Evolutionary conservation across 2,329 filamentous ascomycete genomes (phyloP), one percentile per base, ranked within the genome.

Genomic region (Cladosporium sp.): DNA sequence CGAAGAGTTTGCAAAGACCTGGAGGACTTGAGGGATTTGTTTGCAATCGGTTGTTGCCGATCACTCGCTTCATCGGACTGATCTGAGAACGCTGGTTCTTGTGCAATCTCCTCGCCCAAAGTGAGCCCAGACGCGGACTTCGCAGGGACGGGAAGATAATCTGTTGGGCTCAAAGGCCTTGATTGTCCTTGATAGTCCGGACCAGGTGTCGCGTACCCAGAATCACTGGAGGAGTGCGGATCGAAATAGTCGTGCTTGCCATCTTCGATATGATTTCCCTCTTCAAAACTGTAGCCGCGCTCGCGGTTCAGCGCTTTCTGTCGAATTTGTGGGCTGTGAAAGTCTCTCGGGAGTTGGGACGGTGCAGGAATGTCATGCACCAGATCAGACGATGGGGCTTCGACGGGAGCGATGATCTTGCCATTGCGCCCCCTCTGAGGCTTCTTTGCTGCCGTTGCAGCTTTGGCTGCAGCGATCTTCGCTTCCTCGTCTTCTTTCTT

Each of bases 151-250:
- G 60, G 13, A 3, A 48, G 44, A n/a, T 34, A 32, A 3, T 20
- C 45, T 35, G 62, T 58, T 54, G 65, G 61, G 48, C 66, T 68
- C 5, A 64, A 60, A 4, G 58, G 59, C 25, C 65, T 63, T 24
- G 67, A 69, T 37, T 63, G 62, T 17, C 56, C 47, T 3, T 55
- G 59, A 35, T 62, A 63, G 1, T 35, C 32, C 4, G 61, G 53
- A 13, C 53, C 62, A 22, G 57, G 59, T 17, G 67, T 68, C 17
- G 65, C 62, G 42, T 68, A 70, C 3, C 67, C 67, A 50, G 67
- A 70, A 48, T 70, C 67, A 36, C 65, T 61, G 3, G 64, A 67
- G 19, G 58, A 55, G 34, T 63, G 57, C 10, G 55, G 52, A 22
- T 55, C 13, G 20, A 19, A 19, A 24, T 28, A 10, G 12, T 25